Evolutionary conservation across 2,329 filamentous ascomycete genomes (phyloP).

Genomic region (Chaetomium sp.): DNA sequence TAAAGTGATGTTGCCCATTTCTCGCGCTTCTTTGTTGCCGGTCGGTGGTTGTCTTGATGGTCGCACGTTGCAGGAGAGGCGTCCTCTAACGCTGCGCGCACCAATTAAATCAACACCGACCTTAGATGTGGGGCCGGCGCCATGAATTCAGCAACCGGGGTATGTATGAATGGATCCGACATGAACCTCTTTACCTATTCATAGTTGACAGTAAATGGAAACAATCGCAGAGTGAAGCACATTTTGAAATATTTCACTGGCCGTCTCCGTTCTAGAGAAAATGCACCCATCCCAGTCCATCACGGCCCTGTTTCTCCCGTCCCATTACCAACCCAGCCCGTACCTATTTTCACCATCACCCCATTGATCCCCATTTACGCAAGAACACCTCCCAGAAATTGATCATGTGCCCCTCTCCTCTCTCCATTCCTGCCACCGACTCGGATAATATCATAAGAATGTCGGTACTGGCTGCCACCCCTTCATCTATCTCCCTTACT

Average conservation of each 20-base stretch:
- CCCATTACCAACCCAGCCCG: not conserved
- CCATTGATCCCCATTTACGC: not conserved
- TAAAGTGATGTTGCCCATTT: conserved; percentile 19
- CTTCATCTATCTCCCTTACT: not conserved
- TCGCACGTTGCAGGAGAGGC: not conserved
- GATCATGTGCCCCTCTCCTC: not conserved
- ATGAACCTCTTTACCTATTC: not conserved
- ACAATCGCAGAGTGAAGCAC: not conserved
- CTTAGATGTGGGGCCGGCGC: not conserved
- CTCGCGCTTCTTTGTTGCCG: conserved; percentile 1
- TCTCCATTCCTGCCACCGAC: conserved; percentile 2
- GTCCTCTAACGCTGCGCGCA: conserved; percentile 10
- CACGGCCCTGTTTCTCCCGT: not conserved
- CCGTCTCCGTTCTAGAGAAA: not conserved
- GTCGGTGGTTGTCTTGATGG: not conserved
- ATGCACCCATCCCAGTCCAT: not conserved
- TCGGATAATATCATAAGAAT: not conserved
- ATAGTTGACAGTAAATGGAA: not conserved
- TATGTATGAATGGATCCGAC: not conserved
- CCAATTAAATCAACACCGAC: not conserved
- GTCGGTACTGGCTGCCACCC: not conserved
- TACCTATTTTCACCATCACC: not conserved
- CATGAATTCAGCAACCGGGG: not conserved
- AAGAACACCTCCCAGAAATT: not conserved
- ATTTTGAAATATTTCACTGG: not conserved